Percentiles rank a stretch among this genome's conserved stretches.
phyloP scores from a whole-genome alignment of 2,329 filamentous ascomycete genomes.

The Cladophialophora bantiana region DNA sequence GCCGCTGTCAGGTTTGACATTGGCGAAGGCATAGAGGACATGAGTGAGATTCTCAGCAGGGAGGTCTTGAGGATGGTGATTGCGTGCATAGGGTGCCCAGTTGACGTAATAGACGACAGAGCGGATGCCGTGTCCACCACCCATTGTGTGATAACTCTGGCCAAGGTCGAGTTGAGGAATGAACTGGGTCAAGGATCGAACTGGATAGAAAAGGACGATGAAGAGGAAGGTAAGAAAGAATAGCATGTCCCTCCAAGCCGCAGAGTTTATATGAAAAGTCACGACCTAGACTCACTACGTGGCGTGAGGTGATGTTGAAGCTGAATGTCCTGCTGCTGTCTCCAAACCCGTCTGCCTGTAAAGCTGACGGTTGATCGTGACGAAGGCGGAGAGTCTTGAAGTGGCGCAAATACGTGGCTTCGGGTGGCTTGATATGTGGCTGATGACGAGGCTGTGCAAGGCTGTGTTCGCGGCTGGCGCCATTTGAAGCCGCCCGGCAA shows the following conservation, averaged over 20 bases:
- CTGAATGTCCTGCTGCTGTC: constrained; percentile 26
- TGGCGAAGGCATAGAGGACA: constrained; percentile 89
- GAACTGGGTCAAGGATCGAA: constrained; percentile 38
- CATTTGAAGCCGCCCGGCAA: constrained; percentile 1
- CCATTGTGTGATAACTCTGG: constrained; percentile 27
- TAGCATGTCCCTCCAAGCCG: constrained; percentile 7
- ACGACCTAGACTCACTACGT: not conserved
- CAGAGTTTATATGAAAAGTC: not conserved
- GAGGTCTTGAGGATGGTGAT: constrained; percentile 84
- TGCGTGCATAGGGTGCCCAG: constrained; percentile 79
- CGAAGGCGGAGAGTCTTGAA: not conserved
- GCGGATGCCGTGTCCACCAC: constrained; percentile 37
- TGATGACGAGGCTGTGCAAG: not conserved
- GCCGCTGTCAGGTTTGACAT: constrained; percentile 77
- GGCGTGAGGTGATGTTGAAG: not conserved
- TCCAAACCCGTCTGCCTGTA: constrained; percentile 28
- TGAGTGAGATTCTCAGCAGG: constrained; percentile 84
- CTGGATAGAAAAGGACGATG: constrained; percentile 42
- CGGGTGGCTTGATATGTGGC: constrained; percentile 1
- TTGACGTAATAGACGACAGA: constrained; percentile 57
- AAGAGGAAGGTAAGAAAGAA: constrained; percentile 17
- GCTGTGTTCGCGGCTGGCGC: not conserved
- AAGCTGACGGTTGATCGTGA: constrained; percentile 3
- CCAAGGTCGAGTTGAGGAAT: constrained; percentile 16
- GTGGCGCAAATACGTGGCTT: constrained; percentile 3